phyloP scores from a whole-genome alignment of 2,329 filamentous ascomycete species.

The Colletotrichum tofieldiae region DNA sequence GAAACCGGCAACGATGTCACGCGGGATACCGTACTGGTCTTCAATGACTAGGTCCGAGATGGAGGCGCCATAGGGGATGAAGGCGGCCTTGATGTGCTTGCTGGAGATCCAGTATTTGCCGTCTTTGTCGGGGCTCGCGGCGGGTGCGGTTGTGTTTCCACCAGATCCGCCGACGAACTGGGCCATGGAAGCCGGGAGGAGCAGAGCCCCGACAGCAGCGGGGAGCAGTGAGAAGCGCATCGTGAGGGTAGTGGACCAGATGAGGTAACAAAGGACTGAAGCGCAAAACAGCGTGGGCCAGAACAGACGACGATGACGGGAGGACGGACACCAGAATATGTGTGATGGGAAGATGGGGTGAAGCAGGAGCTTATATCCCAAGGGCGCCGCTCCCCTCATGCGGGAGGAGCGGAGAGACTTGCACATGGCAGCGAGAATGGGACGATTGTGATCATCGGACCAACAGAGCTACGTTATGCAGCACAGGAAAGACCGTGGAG shows the following conservation, averaged over 20 bases:
- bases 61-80: slow-evolving; percentile 82
- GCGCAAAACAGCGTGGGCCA: slow-evolving; percentile 30
- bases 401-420: slow-evolving; percentile 24
- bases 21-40: slow-evolving; percentile 77
- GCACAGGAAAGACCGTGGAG: slow-evolving; percentile 6
- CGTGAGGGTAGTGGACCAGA: slow-evolving; percentile 22
- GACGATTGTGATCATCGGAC: slow-evolving; percentile 36
- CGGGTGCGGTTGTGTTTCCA: slow-evolving; percentile 45
- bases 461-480: slow-evolving; percentile 15
- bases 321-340: slow-evolving; percentile 11
- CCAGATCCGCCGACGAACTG: slow-evolving; percentile 45
- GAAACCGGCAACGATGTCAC: slow-evolving; percentile 81
- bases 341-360: slow-evolving; percentile 36
- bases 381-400: slow-evolving; percentile 19
- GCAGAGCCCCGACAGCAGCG: slow-evolving; percentile 36
- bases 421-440: slow-evolving; percentile 33
- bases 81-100: slow-evolving; percentile 76
- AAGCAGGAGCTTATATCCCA: slow-evolving; percentile 41
- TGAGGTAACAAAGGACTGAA: slow-evolving; percentile 33
- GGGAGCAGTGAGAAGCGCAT: slow-evolving; percentile 39
- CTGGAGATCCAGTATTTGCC: slow-evolving; percentile 82
- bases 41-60: slow-evolving; percentile 80
- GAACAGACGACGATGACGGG: slow-evolving; percentile 33
- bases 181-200: slow-evolving; percentile 52
- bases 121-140: slow-evolving; percentile 65